Base-by-base conservation (phyloP, 2,329 filamentous ascomycete genomes). In the Apiospora kogelbergensis region DNA sequence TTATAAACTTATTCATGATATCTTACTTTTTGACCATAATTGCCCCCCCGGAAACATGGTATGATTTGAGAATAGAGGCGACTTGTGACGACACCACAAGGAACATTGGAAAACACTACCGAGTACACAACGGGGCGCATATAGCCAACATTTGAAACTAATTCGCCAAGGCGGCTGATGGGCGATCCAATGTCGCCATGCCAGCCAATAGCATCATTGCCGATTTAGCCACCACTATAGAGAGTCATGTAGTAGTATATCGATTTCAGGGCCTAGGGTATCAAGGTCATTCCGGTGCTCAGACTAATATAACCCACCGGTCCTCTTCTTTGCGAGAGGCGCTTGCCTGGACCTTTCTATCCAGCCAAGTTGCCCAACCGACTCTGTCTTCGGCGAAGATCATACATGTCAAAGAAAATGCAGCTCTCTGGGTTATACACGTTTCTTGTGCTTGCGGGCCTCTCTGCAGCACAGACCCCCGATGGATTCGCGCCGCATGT, bases 111-210 rank as follows among this genome's bases (percentile, higher is more conserved):
- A 60, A 60, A 10, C 17, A 60, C 53, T 60, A 37, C 53, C 53
- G 53, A 60, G 53, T n/a, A 22, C 30, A 13, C 53, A 60, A 30
- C 53, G 53, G 53, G 53, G 53, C 33, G 53, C 53, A 60, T 60
- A 60, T 60, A 60, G 53, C 53, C 53, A 60, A 20, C 26, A 60
- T 26, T 37, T 10, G 20, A 37, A 60, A 33, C 17, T 60, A 37
- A 60, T 60, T 37, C 30, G 64, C 68, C 68, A 69, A 69, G 68
- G 46, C 68, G 68, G 68, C 24, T 66, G 45, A 63, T 69, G 42
- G 63, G 9, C n/a, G 40, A 37, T 53, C 40, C 33, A 57, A 46
- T 44, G 15, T 22, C 15, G 17, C 17, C 46, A 11, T 45, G 17
- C 11, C 17, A 26, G 26, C 64, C 60, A 60, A 24, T 41, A 45